phyloP scores from a whole-genome alignment of 768 basidiomycete species.

The Phanerochaete sordida region DNA sequence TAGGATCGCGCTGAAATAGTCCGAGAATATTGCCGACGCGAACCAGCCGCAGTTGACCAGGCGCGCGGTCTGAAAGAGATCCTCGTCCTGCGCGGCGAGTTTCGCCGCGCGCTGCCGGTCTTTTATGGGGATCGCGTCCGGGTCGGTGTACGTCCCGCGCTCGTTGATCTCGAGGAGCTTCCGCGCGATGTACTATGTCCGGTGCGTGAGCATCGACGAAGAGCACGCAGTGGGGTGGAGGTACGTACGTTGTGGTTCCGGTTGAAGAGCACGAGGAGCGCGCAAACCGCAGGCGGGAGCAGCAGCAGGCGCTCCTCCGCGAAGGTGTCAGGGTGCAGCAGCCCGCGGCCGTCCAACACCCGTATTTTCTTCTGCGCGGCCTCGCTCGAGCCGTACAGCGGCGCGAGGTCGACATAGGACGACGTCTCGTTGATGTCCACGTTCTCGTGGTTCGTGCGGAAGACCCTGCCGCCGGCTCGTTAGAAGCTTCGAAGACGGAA shows the following conservation, averaged over 20 bases:
- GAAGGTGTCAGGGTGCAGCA: constrained; percentile 67
- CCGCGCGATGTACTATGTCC: constrained; percentile 79
- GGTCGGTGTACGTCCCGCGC: constrained; percentile 58
- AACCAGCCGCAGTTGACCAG: constrained; percentile 83
- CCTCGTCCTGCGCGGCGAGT: constrained; percentile 35
- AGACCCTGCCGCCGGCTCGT: constrained; percentile 47
- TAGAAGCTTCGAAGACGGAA: neutral
- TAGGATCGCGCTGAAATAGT: constrained; percentile 78
- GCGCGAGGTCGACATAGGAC: constrained; percentile 81
- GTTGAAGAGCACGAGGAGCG: constrained; percentile 79
- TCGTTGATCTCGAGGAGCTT: constrained; percentile 83
- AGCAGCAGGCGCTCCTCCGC: constrained; percentile 76
- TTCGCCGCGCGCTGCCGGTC: constrained; percentile 27
- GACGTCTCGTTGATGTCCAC: constrained; percentile 78
- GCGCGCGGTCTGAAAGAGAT: constrained; percentile 81
- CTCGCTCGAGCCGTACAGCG: constrained; percentile 76
- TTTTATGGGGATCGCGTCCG: constrained; percentile 36
- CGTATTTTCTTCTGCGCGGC: constrained; percentile 54
- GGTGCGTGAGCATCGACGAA: too few species aligned
- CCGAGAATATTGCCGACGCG: constrained; percentile 69
- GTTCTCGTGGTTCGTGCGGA: constrained; percentile 72
- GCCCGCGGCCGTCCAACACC: constrained; percentile 58
- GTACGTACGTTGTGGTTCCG: constrained; percentile 85
- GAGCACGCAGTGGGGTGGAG: too few species aligned
- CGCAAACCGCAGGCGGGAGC: constrained; percentile 75